These are phyloP conservation scores for Calocera viscosa DNA, from an alignment of 768 basidiomycete genomes.

Conservation along the genomic window DNA sequence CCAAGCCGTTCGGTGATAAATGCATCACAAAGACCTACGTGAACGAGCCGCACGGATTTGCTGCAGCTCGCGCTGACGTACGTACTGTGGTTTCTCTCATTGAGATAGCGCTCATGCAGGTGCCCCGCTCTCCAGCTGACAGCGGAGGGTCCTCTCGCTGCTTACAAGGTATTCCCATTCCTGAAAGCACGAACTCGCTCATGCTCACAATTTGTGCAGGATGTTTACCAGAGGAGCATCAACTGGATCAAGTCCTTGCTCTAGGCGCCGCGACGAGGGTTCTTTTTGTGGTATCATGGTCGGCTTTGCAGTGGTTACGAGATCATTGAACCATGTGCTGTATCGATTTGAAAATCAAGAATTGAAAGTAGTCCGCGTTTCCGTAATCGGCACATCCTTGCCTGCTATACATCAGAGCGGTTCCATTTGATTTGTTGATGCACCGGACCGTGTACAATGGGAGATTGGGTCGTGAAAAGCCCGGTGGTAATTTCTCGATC, in stretches of 20 bases:
- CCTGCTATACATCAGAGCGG: no score
- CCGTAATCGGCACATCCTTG: not conserved
- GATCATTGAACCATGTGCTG: not conserved
- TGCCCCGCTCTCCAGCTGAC: not conserved
- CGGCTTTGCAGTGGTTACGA: not conserved
- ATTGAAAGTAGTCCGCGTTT: not conserved
- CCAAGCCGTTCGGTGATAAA: not conserved
- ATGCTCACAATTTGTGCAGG: not conserved
- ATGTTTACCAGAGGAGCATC: constrained; percentile 2
- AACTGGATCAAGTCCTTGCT: not conserved
- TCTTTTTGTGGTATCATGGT: not conserved
- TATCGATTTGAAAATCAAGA: not conserved
- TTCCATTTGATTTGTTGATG: not conserved
- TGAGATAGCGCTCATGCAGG: not conserved
- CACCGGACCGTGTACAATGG: not conserved
- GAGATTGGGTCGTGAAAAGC: not conserved
- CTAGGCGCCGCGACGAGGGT: not conserved
- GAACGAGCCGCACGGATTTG: not conserved
- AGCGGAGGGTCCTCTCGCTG: constrained; percentile 2
- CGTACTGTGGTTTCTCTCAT: not conserved
- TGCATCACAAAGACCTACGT: not conserved
- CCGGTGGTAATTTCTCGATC: not conserved
- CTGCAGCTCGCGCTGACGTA: constrained; percentile 2
- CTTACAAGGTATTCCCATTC: not conserved
- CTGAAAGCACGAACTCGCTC: no score